Base-by-base conservation (phyloP, 2,329 filamentous ascomycete species). In the Xylariaceae sp. region DNA sequence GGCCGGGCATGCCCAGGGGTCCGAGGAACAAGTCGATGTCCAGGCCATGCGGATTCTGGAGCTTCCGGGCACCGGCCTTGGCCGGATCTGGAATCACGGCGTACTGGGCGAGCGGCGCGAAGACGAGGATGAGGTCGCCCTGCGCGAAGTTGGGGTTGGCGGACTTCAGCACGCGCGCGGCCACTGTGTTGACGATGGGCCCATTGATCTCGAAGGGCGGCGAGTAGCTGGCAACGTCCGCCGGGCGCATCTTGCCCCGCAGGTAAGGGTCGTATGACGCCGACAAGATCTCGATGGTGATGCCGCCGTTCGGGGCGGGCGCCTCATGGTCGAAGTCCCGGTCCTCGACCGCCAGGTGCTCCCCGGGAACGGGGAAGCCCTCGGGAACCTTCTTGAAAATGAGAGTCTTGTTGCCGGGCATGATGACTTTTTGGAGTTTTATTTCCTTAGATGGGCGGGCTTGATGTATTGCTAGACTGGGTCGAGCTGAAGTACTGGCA, bases 221-320 rank as follows among this genome's bases (percentile, higher is more conserved):
- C 30, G 77, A 67, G 75, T 89, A 90, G 32, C 84, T 86, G 70
- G 83, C 62, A 9, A 72, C 63, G 6, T 77, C 70, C 2, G 84
- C 65, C 27, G 74, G 67, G 30, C 86, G 81, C 86, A 92, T 88
- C 58, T 82, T 81, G 53, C 84, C 84, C 42, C 88, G 84, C 75
- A 88, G 82, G 76, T 90, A 91, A 5, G 88, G 88, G 69, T 91
- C 88, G 71, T 85, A 86, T 47, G 86, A 89, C 61, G 84, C 77
- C 71, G 87, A 88, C 68, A 85, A 79, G 62, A 84, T 83, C 73
- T 87, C 83, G 58, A 83, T 72, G 29, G 82, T 82, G 53, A 91
- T 73, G 36, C 87, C 86, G 54, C 84, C 82, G 26, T 83, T 78
- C 32, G 81, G 76, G 4, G 77, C 70, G n/a, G n/a, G n/a, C 52